Base-by-base conservation (phyloP, 352 stramenopile genomes). In the Elongisporangium senticosum region DNA sequence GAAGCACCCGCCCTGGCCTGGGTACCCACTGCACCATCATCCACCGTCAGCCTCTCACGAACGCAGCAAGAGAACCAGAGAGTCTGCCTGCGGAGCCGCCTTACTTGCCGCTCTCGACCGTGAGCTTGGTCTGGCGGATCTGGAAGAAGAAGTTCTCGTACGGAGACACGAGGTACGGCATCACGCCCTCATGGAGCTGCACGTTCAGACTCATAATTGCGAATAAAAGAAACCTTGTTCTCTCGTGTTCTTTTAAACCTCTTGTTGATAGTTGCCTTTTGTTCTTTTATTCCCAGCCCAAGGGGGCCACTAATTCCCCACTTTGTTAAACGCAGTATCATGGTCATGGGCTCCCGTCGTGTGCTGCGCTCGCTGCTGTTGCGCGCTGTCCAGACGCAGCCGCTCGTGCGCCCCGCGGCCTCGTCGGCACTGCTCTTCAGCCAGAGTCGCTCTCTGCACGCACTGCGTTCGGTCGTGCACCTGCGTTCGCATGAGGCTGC, bases 71-170 rank as follows among this genome's bases (percentile, higher is more conserved):
- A 39, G 37, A 47, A 54, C 17, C 22, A 52, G n/a, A 59, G 4
- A 11, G 15, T 60, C 39, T 26, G 19, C 22, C 4, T 37, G 19
- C 23, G 1, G 11, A 58, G 53, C 67, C 78, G 53, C 67, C 78
- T 59, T 65, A 93, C 83, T 83, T 93, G 72, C 83, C 80, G 55
- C 83, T 93, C 60, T 90, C 79, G 52, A 90, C 83, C 8, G 67
- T 75, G 55, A 93, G 79, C 69, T 86, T 86, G 23, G 89, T 70
- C 71, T 72, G 72, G 48, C 81, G 68, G 53, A 93, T 77, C 22
- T 81, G 51, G 64, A 93, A 90, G 77, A 90, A 87, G 63, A 90
- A 89, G 59, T 65, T 79, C 55, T 90, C 83, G 61, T 82, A 89
- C 11, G 83, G 83, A 55, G 83, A 93, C 62, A 93, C 83, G 50